Base-by-base conservation (phyloP, 2,329 filamentous ascomycete genomes). In the Pestalotiopsis sp. region DNA sequence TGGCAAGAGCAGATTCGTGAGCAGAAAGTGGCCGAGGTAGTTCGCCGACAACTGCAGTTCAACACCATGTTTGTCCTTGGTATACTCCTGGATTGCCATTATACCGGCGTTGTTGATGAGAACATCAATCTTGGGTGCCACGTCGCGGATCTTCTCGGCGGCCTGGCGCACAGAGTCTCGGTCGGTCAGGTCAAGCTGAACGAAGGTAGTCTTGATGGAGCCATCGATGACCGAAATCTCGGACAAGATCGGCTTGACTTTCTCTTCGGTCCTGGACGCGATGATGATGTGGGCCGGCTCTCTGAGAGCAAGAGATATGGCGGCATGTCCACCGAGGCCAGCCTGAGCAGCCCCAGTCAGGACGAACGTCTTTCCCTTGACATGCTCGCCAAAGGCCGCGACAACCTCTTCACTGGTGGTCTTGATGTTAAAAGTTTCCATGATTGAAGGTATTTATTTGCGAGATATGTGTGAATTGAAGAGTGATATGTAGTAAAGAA, bases 21-120 rank as follows among this genome's bases (percentile, higher is more conserved):
- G 76, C 12, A 84, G 73, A 71, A 86, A 86, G 39, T 86, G 82
- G 0, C 83, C 82, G 13, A 87, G 70, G 69, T 87, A 81, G 73
- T 87, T 87, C n/a, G 81, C 80, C 7, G 81, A 84, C 2, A 84
- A 79, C 67, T 85, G 78, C 4, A 74, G 72, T 66, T 83, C 81
- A 25, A 81, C 75, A 1, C 72, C 72, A 49, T 75, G 71, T 60
- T 74, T 75, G 49, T 76, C 74, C 4, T 73, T 60, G 3, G 69
- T 73, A 59, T 73, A 75, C 49, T 74, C 67, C 60, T 73, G 72
- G n/a, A 73, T 64, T 2, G 70, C 73, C 72, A 76, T 75, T 14
- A 68, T 68, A 13, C 72, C 74, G 12, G 72, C 74, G 11, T 70
- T 73, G 63, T 76, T 73, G 36, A 75, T 69, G 2, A 77, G 68